Evolutionary conservation across 768 basidiomycete species (phyloP).

Genomic region (Botryobasidium botryosum): DNA sequence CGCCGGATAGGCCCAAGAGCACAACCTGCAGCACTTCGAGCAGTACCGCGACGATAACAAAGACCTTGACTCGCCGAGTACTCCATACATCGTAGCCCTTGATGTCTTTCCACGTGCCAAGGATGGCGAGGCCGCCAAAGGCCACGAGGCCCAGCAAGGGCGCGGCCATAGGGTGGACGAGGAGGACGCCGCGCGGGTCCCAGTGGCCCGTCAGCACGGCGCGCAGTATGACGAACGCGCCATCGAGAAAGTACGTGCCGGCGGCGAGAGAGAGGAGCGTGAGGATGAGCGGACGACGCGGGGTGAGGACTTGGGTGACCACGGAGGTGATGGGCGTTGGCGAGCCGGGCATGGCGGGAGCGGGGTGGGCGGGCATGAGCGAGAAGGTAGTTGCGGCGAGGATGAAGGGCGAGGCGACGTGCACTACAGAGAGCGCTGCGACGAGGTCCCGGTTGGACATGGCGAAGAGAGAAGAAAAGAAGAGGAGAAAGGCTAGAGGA

Average conservation of each 20-base stretch:
- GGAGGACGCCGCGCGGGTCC: slow-evolving; percentile 21
- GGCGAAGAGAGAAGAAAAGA: too few relatives aligned
- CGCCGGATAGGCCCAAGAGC: slow-evolving; percentile 29
- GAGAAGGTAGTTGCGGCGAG: slow-evolving; percentile 9
- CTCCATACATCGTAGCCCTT: slow-evolving; percentile 54
- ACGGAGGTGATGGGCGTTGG: slow-evolving; percentile 50
- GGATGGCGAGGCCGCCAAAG: slow-evolving; percentile 51
- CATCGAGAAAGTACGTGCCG: slow-evolving; percentile 64
- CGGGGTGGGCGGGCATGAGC: slow-evolving; percentile 9
- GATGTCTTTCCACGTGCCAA: slow-evolving; percentile 68
- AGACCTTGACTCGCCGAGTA: slow-evolving; percentile 36
- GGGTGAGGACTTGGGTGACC: slow-evolving; percentile 52
- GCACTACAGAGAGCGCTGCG: too few relatives aligned
- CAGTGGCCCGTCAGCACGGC: slow-evolving; percentile 50
- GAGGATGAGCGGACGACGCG: slow-evolving; percentile 63
- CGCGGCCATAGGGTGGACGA: too few relatives aligned
- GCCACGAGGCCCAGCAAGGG: slow-evolving; percentile 49
- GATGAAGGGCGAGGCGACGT: background rate
- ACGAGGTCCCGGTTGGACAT: too few relatives aligned
- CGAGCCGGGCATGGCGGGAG: slow-evolving; percentile 13
- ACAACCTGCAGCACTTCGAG: slow-evolving; percentile 45
- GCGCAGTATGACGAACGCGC: slow-evolving; percentile 47
- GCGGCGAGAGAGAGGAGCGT: slow-evolving; percentile 48
- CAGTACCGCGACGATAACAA: slow-evolving; percentile 34
- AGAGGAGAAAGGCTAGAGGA: too few relatives aligned